phyloP scores from a whole-genome alignment of 257 asterid species.

The Datura wrightii region DNA sequence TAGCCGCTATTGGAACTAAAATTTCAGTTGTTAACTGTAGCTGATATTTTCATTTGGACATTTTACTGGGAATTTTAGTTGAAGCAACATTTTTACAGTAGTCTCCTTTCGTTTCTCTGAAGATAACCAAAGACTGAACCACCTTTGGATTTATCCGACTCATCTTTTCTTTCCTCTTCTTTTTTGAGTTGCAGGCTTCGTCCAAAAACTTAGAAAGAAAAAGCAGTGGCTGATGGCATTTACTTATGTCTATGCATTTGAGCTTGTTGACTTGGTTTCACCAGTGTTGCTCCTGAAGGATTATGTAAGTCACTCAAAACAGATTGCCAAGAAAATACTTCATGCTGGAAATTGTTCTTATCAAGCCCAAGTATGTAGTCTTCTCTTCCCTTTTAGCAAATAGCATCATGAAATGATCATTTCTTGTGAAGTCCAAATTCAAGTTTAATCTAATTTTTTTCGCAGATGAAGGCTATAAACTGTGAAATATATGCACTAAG shows the following conservation, averaged over 20 bases:
- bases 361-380: conserved; percentile 26
- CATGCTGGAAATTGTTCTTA: conserved; percentile 17
- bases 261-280: conserved; percentile 30
- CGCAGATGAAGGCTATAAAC: conserved; percentile 30
- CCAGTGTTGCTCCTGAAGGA: conserved; percentile 38
- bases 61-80: conserved; percentile 13
- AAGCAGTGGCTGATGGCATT: conserved; percentile 33
- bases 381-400: background rate
- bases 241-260: conserved; percentile 36
- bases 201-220: conserved; percentile 14
- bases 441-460: background rate
- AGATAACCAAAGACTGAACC: background rate
- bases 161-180: background rate
- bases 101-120: background rate
- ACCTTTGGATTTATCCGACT: background rate
- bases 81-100: background rate
- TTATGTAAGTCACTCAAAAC: conserved; percentile 5
- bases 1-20: background rate
- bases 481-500: conserved; percentile 30
- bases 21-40: background rate
- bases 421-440: conserved; percentile 20
- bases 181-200: conserved; percentile 27
- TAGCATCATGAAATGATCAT: background rate
- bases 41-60: background rate
- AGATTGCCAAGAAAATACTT: conserved; percentile 15